A percentile compares a stretch with the other conserved stretches of the same genome.
These are phyloP conservation scores for Chaetomium strumarium DNA, from an alignment of 2,329 filamentous ascomycete species.

Conservation along the genomic window DNA sequence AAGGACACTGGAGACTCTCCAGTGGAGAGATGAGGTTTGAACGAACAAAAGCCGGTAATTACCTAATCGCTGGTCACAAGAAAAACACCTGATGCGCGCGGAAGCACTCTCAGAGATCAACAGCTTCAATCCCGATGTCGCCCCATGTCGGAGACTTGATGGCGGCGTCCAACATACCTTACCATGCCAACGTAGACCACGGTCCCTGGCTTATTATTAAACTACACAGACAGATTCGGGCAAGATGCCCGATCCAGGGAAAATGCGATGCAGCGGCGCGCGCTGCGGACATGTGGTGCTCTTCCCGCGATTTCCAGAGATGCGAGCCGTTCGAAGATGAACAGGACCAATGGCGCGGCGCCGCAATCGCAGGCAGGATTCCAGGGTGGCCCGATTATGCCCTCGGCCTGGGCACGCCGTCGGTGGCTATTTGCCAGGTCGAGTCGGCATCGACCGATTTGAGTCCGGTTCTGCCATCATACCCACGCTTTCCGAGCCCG, in stretches of 20 bases:
- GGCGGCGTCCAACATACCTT: no score
- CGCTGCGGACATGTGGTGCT: conserved; percentile 1
- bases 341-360: conserved; percentile 10
- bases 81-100: neutral
- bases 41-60: neutral
- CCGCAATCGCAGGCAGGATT: conserved; percentile 20
- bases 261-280: neutral
- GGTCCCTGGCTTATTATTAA: no score
- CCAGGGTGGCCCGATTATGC: conserved; percentile 24
- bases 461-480: conserved; percentile 22
- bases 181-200: no score
- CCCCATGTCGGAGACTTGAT: no score
- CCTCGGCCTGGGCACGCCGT: conserved; percentile 9
- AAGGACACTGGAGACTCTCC: neutral
- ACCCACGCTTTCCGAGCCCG: conserved; percentile 19
- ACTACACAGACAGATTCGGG: neutral
- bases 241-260: neutral
- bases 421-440: conserved; percentile 22
- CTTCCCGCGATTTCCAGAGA: neutral
- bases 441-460: conserved; percentile 30
- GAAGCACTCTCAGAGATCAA: no score
- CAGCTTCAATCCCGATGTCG: no score
- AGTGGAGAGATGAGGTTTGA: neutral
- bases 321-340: neutral
- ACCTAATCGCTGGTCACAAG: neutral